These are phyloP conservation scores for Boletellus ananas DNA, from an alignment of 768 basidiomycete genomes.

Conservation along the genomic window DNA sequence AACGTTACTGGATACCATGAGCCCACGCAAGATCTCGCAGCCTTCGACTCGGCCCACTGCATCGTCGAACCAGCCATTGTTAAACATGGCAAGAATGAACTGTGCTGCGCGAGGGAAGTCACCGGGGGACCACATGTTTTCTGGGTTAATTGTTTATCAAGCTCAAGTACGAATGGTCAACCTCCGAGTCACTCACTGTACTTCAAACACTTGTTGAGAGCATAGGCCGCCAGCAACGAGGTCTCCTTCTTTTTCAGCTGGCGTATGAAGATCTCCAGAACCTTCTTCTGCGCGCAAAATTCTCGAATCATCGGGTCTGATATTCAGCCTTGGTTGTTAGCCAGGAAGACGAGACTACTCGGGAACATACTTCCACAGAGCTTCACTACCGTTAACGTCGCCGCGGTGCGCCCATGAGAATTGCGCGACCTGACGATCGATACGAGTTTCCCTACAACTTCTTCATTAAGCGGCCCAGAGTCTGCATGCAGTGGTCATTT, in stretches of 20 bases:
- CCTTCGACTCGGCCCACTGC: constrained; percentile 13
- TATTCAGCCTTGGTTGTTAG: neutral
- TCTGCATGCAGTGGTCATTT: neutral
- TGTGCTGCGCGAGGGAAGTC: neutral
- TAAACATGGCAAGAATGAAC: constrained; percentile 17
- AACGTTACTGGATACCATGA: neutral
- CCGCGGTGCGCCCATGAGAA: neutral
- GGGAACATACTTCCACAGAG: constrained; percentile 3
- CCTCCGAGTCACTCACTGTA: constrained; percentile 11
- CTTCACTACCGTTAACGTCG: constrained; percentile 11
- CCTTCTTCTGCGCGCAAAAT: neutral
- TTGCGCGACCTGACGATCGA: neutral
- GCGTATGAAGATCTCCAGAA: constrained; percentile 8
- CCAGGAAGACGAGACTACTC: neutral
- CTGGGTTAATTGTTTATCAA: constrained; percentile 1
- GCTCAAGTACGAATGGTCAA: neutral
- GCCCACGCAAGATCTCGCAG: neutral
- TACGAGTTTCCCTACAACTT: neutral
- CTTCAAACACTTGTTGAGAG: constrained; percentile 13
- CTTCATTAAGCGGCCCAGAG: neutral
- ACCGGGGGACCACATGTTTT: constrained; percentile 11
- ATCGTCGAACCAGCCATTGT: constrained; percentile 21
- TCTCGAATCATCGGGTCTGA: neutral
- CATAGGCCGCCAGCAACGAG: constrained; percentile 20
- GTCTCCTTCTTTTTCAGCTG: constrained; percentile 12